Evolutionary conservation across 371 early-diverging fungal genomes (phyloP).

Genomic region (Lichtheimia hyalospora): DNA sequence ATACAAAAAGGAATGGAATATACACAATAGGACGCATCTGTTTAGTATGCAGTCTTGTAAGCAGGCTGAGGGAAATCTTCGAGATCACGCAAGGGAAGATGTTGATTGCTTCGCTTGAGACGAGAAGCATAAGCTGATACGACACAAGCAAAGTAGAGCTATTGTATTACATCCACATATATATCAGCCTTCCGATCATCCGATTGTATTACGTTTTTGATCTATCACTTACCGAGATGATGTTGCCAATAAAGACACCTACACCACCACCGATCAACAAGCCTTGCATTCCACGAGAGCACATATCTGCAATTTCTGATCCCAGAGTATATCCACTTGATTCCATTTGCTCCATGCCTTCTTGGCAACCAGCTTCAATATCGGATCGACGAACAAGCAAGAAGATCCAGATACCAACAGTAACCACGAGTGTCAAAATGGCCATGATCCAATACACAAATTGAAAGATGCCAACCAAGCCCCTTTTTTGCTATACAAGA

Average conservation of each 20-base stretch:
- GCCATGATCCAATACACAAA: constrained; percentile 30
- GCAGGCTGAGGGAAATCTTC: constrained; percentile 23
- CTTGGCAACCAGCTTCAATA: constrained; percentile 10
- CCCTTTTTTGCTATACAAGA: constrained; percentile 35
- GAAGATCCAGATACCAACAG: constrained; percentile 20
- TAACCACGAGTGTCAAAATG: constrained; percentile 16
- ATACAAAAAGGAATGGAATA: too few relatives aligned
- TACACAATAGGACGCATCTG: too few relatives aligned
- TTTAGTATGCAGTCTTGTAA: constrained; percentile 11
- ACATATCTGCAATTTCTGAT: constrained; percentile 10
- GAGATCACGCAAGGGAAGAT: constrained; percentile 23
- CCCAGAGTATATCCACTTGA: background rate
- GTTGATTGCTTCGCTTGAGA: constrained; percentile 21
- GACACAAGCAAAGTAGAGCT: constrained; percentile 23
- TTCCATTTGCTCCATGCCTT: constrained; percentile 59
- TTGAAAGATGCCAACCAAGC: constrained; percentile 20
- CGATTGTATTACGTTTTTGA: too few relatives aligned
- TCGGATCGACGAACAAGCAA: constrained; percentile 19
- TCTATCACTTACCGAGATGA: constrained; percentile 20
- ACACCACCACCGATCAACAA: constrained; percentile 20
- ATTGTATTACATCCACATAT: background rate
- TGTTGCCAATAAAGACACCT: constrained; percentile 21
- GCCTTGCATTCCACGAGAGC: constrained; percentile 5
- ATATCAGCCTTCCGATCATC: background rate
- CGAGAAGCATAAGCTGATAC: constrained; percentile 26